Base-by-base conservation (phyloP, 2,329 filamentous ascomycete species). In the Fusarium marasasianum region DNA sequence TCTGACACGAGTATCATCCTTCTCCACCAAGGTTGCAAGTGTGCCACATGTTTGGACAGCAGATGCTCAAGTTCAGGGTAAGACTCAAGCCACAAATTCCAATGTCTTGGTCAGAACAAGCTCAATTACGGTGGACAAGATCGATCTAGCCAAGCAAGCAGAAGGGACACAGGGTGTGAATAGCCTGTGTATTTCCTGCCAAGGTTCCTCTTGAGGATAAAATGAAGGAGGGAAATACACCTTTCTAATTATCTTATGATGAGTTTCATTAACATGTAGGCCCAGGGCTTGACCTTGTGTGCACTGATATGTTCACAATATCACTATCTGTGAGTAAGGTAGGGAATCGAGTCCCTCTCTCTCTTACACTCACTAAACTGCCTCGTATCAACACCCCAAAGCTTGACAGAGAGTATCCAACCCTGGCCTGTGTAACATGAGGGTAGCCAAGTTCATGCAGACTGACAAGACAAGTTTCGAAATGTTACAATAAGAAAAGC, bases 1-100 rank as follows among this genome's bases (percentile, higher is more conserved):
- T 55, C 69, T 75, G 79, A 81, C 79, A 81, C 79, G 79, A 81
- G 70, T 76, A 59, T 70, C 31, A 57, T 48, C 47, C 37, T 57
- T 73, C 71, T 63, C 64, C 73, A 75, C 72, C 41, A 58, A 60
- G 48, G 53, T 59, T 56, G 59, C 44, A 55, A 66, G 67, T 76
- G 75, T 78, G 74, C 75, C 77, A 78, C 77, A 77, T 71, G 72
- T 66, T 55, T 58, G 66, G 51, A 55, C 50, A 61, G 29, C 48
- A 71, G 47, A 44, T 58, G 31, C 31, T 48, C 57, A 61, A 35
- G 33, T 40, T 57, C 43, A 60, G 57, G 55, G 71, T 66, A 55
- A 68, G 54, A 63, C 50, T 41, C 50, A 61, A 70, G 67, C 67
- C 67, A 70, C 66, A 66, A 59, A 44, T 70, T 31, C 47, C 31